These are phyloP conservation scores for Solanum microdontum DNA, from an alignment of 257 asterid species.

Conservation along the genomic window DNA sequence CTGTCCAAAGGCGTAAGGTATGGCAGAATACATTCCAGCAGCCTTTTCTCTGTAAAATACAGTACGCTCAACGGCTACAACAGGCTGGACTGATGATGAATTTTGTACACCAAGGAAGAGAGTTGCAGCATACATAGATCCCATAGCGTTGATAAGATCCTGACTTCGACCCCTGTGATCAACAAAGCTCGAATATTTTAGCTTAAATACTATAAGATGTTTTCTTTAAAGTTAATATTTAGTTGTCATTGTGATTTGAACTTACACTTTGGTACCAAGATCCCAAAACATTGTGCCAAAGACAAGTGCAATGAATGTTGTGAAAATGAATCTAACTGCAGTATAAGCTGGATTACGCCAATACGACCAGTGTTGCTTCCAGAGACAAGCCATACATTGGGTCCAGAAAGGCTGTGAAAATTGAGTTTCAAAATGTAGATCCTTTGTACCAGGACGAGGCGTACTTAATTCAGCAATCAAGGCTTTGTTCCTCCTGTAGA, in stretches of 20 bases:
- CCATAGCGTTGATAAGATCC: neutral
- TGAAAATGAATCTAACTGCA: constrained; percentile 56
- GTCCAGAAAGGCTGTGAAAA: constrained; percentile 50
- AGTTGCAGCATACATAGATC: neutral
- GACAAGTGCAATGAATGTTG: constrained; percentile 40
- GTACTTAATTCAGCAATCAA: constrained; percentile 48
- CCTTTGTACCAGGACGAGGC: constrained; percentile 65
- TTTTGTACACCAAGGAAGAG: neutral
- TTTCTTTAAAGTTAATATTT: neutral
- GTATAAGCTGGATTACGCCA: constrained; percentile 80
- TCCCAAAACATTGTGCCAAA: constrained; percentile 85
- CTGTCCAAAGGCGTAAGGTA: neutral
- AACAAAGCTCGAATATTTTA: neutral
- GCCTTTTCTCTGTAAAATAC: neutral
- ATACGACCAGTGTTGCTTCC: constrained; percentile 81
- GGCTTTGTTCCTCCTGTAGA: constrained; percentile 59
- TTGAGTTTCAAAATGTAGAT: constrained; percentile 37
- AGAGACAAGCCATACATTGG: constrained; percentile 74
- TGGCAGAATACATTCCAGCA: constrained; percentile 1
- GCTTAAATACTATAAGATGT: neutral
- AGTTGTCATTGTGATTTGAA: neutral
- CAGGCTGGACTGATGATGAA: neutral
- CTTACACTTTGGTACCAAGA: constrained; percentile 52
- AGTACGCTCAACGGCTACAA: constrained; percentile 1
- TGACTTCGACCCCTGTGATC: neutral